These are phyloP conservation scores for Moesziomyces parantarcticus DNA, from an alignment of 1,284 basidiomycete species.

Conservation along the genomic window DNA sequence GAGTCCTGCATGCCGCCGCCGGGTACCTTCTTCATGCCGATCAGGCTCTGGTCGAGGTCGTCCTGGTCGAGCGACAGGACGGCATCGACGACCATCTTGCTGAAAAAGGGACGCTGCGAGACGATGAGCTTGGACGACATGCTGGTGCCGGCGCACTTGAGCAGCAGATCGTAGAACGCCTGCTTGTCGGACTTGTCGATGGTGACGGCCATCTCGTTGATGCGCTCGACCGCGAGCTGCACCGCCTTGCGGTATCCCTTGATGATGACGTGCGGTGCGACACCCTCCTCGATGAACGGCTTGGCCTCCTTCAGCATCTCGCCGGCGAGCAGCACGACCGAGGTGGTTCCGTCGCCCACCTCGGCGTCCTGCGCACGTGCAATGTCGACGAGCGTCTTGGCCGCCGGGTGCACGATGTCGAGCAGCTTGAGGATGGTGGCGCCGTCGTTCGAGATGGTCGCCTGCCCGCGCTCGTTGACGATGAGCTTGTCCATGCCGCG, in stretches of 20 bases:
- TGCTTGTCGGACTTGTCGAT: constrained; percentile 90
- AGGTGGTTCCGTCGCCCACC: constrained; percentile 97
- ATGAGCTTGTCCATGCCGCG: constrained; percentile 98
- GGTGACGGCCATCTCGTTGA: constrained; percentile 88
- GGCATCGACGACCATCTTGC: constrained; percentile 97
- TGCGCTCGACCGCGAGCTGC: constrained; percentile 84
- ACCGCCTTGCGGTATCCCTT: constrained; percentile 92
- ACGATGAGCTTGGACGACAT: constrained; percentile 99
- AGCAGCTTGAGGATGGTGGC: constrained; percentile 96
- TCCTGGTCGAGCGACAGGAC: constrained; percentile 83
- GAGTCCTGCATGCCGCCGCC: constrained; percentile 99
- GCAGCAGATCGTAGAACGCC: constrained; percentile 91
- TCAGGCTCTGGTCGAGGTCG: constrained; percentile 93
- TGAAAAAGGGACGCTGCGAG: constrained; percentile 98
- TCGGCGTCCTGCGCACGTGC: constrained; percentile 98
- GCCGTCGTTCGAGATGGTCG: constrained; percentile 97
- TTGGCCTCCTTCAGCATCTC: constrained; percentile 94
- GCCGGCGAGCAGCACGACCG: constrained; percentile 90
- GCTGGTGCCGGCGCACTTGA: constrained; percentile 96
- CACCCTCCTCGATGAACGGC: constrained; percentile 93
- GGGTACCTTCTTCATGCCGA: constrained; percentile 99
- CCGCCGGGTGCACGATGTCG: constrained; percentile 97
- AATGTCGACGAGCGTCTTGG: constrained; percentile 94
- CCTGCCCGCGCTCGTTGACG: constrained; percentile 78
- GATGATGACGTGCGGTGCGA: constrained; percentile 97